Conservation (phyloP, 345 rosid genomes). For the Aethionema arabicum region DNA sequence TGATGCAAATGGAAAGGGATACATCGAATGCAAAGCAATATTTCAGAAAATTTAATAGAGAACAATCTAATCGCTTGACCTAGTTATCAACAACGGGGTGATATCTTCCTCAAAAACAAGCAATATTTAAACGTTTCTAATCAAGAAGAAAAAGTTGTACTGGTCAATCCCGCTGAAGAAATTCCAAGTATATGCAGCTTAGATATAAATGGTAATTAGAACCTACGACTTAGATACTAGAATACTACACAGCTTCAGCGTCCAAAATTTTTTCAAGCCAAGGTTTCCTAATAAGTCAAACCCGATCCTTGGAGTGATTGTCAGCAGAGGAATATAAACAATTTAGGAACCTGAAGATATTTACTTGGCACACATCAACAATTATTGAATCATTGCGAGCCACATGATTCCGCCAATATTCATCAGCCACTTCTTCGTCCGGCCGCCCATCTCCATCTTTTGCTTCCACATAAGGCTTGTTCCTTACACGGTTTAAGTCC, state of each 20-base stretch:
- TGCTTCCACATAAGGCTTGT: constrained; percentile 86
- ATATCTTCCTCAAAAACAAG: constrained; percentile 2
- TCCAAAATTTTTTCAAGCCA: constrained; percentile 5
- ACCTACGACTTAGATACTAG: constrained; percentile 15
- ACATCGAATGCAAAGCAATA: constrained; percentile 18
- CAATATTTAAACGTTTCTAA: not conserved
- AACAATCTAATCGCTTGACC: constrained; percentile 11
- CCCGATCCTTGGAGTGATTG: constrained; percentile 21
- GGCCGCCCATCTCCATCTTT: constrained; percentile 82
- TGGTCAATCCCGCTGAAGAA: constrained; percentile 21
- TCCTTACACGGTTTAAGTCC: constrained; percentile 91
- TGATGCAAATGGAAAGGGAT: constrained; percentile 18
- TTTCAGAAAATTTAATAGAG: not conserved
- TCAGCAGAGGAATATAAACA: constrained; percentile 28
- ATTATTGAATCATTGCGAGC: constrained; percentile 93
- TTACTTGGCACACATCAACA: constrained; percentile 88
- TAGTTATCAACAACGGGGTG: constrained; percentile 5
- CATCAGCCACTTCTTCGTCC: constrained; percentile 93
- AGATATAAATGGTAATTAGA: constrained; percentile 21
- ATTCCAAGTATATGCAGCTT: constrained; percentile 26
- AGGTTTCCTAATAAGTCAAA: constrained; percentile 25
- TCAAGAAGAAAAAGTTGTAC: constrained; percentile 13
- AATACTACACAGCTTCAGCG: constrained; percentile 21
- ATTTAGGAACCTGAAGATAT: constrained; percentile 38
- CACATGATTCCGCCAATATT: constrained; percentile 84